phyloP scores from a whole-genome alignment of 2,329 filamentous ascomycete genomes.

The Lecanicillium sp. region DNA sequence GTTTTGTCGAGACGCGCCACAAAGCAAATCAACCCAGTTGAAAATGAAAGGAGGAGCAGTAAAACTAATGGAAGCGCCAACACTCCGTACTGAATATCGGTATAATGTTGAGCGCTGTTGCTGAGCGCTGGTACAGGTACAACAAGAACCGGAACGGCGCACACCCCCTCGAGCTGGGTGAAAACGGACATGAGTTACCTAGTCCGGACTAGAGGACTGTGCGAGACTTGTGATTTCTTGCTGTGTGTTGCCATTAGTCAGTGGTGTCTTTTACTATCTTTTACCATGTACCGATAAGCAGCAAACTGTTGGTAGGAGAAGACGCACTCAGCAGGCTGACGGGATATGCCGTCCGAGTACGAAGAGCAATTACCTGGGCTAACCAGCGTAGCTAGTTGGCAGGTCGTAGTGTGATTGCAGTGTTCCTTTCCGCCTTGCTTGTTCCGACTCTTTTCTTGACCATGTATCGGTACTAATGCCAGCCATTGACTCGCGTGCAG shows the following conservation, averaged over 20 bases:
- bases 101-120: too few relatives aligned
- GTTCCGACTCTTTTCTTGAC: too few relatives aligned
- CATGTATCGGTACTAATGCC: too few relatives aligned
- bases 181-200: conserved; percentile 9
- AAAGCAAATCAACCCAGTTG: background rate
- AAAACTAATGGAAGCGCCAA: too few relatives aligned
- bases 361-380: background rate
- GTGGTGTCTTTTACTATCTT: background rate
- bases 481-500: conserved; percentile 5
- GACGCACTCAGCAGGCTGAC: too few relatives aligned
- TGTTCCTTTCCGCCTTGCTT: too few relatives aligned
- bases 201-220: conserved; percentile 6
- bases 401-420: background rate
- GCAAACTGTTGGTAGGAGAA: too few relatives aligned
- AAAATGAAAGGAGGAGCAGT: too few relatives aligned
- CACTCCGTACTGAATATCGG: too few relatives aligned
- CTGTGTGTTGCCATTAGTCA: conserved; percentile 7
- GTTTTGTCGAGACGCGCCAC: background rate
- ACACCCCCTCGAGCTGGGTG: too few relatives aligned
- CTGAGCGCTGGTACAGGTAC: too few relatives aligned
- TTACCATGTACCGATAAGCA: background rate
- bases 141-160: too few relatives aligned
- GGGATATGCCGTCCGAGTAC: background rate
- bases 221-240: conserved; percentile 2
- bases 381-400: background rate